Conservation (phyloP, 2,329 filamentous ascomycete genomes). For the Trichophyton simii region DNA sequence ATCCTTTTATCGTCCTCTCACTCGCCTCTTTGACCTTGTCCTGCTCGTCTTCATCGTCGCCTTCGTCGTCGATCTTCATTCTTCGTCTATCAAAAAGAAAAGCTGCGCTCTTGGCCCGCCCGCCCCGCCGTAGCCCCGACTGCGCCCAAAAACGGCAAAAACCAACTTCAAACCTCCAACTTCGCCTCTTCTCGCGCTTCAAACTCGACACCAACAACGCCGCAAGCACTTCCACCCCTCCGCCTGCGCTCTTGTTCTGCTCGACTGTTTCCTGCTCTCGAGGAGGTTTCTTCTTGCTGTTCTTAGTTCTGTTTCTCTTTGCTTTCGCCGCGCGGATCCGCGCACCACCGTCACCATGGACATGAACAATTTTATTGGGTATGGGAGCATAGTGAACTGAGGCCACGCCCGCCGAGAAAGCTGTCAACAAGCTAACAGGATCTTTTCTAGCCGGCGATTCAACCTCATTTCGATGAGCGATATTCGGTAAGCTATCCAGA, state of each 20-base stretch:
- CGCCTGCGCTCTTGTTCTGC: background rate
- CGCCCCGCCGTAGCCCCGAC: slow-evolving; percentile 21
- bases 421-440: slow-evolving; percentile 9
- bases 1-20: background rate
- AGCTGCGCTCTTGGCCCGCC: background rate
- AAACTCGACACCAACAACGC: slow-evolving; percentile 13
- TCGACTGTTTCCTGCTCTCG: background rate
- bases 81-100: background rate
- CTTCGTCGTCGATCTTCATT: background rate
- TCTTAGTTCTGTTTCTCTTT: slow-evolving; percentile 1
- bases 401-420: background rate
- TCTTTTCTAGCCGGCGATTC: slow-evolving; percentile 62
- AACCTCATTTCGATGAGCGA: slow-evolving; percentile 95
- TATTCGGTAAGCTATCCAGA: slow-evolving; percentile 58
- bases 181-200: background rate
- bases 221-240: slow-evolving; percentile 7
- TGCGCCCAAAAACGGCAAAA: slow-evolving; percentile 11
- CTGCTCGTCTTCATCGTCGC: background rate
- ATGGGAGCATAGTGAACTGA: slow-evolving; percentile 16
- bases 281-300: background rate
- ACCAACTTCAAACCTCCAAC: slow-evolving; percentile 8
- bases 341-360: slow-evolving; percentile 29
- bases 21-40: background rate
- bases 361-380: slow-evolving; percentile 41
- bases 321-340: slow-evolving; percentile 20